Percentiles rank a stretch among this genome's conserved stretches.
Evolutionary conservation across 176 grass and related monocot genomes (phyloP).

Genomic region (Bromus sterilis): DNA sequence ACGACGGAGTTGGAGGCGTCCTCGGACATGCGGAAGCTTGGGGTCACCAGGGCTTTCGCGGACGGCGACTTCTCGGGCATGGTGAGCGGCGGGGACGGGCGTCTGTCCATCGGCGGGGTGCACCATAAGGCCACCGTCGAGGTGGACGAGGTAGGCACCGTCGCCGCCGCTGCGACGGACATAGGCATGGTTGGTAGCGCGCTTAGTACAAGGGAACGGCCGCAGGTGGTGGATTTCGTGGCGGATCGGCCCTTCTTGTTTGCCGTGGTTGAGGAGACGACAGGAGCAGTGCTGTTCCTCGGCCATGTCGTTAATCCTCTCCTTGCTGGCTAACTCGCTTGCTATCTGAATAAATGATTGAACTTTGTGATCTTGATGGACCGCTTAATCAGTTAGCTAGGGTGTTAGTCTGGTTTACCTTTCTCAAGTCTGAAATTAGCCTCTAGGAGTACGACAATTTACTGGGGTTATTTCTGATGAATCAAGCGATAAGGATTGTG

Average conservation of each 20-base stretch:
- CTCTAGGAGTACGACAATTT: too few species aligned
- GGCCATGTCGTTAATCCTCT: conserved; percentile 21
- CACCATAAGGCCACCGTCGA: too few species aligned
- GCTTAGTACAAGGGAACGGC: neutral
- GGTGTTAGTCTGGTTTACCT: too few species aligned
- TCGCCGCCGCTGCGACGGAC: too few species aligned
- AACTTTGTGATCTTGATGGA: too few species aligned
- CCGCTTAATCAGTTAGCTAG: too few species aligned
- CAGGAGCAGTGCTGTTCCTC: neutral
- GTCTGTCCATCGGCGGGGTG: neutral
- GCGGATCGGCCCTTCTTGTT: conserved; percentile 20
- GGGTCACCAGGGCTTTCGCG: neutral
- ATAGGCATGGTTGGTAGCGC: fast-evolving
- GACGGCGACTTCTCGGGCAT: conserved; percentile 24
- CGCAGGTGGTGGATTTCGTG: neutral
- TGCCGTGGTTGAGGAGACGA: conserved; percentile 19
- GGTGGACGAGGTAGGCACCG: too few species aligned
- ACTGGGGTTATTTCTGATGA: too few species aligned
- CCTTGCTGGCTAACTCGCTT: too few species aligned
- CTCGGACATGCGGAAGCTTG: neutral
- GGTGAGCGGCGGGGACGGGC: neutral
- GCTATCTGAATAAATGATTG: neutral
- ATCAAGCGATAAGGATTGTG: too few species aligned
- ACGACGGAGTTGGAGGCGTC: conserved; percentile 19
- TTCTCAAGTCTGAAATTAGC: too few species aligned